These are phyloP conservation scores for Dactylellina drechsleri DNA, from an alignment of 2,329 filamentous ascomycete genomes.

Conservation along the genomic window DNA sequence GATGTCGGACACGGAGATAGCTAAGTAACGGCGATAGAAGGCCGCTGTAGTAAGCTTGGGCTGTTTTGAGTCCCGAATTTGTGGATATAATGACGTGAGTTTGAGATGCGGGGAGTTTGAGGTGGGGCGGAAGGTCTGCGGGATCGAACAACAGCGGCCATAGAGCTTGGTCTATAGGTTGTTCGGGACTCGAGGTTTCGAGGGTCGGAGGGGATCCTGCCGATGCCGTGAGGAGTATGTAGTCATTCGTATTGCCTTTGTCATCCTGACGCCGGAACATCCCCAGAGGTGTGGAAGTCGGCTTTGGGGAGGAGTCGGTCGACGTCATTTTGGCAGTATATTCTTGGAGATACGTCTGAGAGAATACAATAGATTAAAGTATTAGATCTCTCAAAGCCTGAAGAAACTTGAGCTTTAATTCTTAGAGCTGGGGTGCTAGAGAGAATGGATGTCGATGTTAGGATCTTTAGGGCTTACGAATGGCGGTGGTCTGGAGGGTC, in stretches of 20 bases:
- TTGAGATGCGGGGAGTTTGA: constrained; percentile 47
- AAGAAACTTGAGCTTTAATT: too few species aligned
- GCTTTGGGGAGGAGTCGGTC: constrained; percentile 23
- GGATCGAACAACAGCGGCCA: constrained; percentile 40
- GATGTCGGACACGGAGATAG: constrained; percentile 35
- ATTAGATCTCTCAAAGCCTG: too few species aligned
- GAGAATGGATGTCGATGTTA: neutral
- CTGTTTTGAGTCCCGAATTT: constrained; percentile 43
- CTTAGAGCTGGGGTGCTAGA: too few species aligned
- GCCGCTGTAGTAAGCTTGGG: constrained; percentile 38
- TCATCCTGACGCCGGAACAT: constrained; percentile 38
- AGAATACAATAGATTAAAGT: neutral
- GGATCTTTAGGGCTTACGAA: neutral
- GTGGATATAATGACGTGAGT: constrained; percentile 47
- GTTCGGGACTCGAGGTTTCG: constrained; percentile 28
- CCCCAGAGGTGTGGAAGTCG: constrained; percentile 38
- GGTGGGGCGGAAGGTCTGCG: constrained; percentile 47
- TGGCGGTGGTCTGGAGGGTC: constrained; percentile 5
- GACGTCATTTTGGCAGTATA: constrained; percentile 11
- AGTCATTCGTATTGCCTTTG: constrained; percentile 19
- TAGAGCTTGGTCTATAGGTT: constrained; percentile 36
- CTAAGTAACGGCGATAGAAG: constrained; percentile 46
- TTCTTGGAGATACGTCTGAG: neutral
- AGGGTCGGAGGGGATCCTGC: constrained; percentile 39
- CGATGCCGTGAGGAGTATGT: constrained; percentile 37